Evolutionary conservation across 73 alveolate genomes (phyloP).

Genomic region (Symbiodinium natans): DNA sequence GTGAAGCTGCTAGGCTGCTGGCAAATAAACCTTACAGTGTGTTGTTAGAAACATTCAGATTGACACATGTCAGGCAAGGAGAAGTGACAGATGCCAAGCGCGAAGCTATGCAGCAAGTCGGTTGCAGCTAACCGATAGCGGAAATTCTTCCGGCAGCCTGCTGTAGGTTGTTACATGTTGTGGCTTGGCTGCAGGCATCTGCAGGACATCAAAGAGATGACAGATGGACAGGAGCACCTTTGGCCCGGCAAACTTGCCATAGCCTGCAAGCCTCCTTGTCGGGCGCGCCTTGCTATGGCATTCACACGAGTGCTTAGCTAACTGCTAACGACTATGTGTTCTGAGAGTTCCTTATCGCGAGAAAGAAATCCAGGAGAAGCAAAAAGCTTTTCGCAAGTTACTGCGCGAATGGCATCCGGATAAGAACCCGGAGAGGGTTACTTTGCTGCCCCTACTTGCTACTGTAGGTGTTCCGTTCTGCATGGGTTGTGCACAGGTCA

Average conservation of each 20-base stretch:
- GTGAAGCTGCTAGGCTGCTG: too few species aligned
- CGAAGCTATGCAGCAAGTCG: conserved; percentile 56
- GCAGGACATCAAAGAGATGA: conserved; percentile 59
- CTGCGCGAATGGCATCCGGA: conserved; percentile 92
- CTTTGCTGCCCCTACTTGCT: not conserved
- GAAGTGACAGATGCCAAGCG: conserved; percentile 83
- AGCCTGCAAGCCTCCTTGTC: not conserved
- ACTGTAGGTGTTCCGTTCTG: not conserved
- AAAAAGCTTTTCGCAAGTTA: conserved; percentile 69
- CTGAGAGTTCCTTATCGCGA: too few species aligned
- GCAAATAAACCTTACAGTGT: too few species aligned
- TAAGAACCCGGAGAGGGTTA: conserved; percentile 51
- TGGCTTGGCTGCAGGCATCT: conserved; percentile 27
- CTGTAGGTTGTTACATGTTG: not conserved
- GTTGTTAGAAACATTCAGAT: too few species aligned
- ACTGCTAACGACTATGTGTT: too few species aligned
- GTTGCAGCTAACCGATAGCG: not conserved
- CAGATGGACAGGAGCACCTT: conserved; percentile 35
- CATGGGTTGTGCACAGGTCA: conserved; percentile 11
- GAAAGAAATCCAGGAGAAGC: conserved; percentile 78
- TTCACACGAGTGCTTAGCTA: too few species aligned
- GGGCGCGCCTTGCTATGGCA: not conserved
- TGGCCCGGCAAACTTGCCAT: not conserved
- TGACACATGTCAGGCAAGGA: conserved; percentile 29
- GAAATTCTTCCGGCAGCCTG: too few species aligned